Base-by-base conservation (phyloP, 2,329 filamentous ascomycete species). In the Talaromyces islandicus region DNA sequence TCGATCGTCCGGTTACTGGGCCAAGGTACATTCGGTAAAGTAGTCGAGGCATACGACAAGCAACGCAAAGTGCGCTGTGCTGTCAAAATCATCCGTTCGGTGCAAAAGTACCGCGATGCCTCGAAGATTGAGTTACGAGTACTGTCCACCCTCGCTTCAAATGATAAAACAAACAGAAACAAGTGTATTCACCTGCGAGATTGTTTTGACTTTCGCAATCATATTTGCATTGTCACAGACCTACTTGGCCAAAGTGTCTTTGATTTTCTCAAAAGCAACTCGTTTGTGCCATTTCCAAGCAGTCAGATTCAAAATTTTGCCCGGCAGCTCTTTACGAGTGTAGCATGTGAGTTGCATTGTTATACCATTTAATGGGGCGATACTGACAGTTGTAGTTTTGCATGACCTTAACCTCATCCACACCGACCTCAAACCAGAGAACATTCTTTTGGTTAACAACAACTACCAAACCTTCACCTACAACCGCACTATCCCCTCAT, bases 281-380 rank as follows among this genome's bases (percentile, higher is more conserved):
- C 86, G 65, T 99, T 99, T 71, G 92, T 96, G 19, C 94, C 94
- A 0, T 99, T 99, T 70, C 94, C 94, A 12, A 97, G 95, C 80
- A 97, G 92, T 66, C 94, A 99, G 75, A 99, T 99, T 61, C 94
- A 97, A 75, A 93, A 86, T 72, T 97, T 99, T 80, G 94, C 94
- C 54, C 87, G 93, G 55, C 94, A 99, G 73, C 81, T 99, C 17
- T 90, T 99, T 63, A 97, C 93, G n/a, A 97, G 93, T 70, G 95
- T 99, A 70, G 94, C 94, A 61, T 99, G 91, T 96, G 79, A 82
- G 91, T 86, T 17, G 17, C n/a, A 12, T 25, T n/a, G n/a, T 53
- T 48, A 10, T 24, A 57, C 57, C 58, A 38, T 54, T 29, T 56
- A 25, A 51, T 12, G n/a, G 32, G 32, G 59, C 10, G 25, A 62